Percentiles rank a stretch among this genome's conserved stretches.
Conservation (phyloP, 2,329 filamentous ascomycete species). For the Xylariaceae sp. region DNA sequence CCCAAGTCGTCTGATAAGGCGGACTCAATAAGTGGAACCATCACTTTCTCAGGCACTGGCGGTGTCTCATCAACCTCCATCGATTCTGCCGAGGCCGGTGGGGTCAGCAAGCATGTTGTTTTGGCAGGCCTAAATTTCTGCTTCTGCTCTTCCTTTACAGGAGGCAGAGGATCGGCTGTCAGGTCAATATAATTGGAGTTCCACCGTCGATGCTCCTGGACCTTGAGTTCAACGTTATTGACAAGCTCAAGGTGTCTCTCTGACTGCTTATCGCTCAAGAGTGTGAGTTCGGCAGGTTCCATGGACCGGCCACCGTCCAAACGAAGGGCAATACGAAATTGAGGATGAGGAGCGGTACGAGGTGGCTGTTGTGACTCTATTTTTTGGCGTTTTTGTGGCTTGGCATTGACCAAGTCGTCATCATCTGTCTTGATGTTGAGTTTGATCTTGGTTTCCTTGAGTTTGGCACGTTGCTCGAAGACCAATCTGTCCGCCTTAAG, state of each 20-base stretch:
- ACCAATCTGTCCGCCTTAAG: constrained; percentile 70
- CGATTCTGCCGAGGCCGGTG: constrained; percentile 53
- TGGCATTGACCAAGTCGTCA: constrained; percentile 88
- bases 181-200: constrained; percentile 86
- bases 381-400: constrained; percentile 62
- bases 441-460: constrained; percentile 85
- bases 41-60: constrained; percentile 31
- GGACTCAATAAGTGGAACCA: constrained; percentile 40
- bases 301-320: constrained; percentile 65
- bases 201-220: constrained; percentile 85
- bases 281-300: constrained; percentile 69
- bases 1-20: constrained; percentile 39
- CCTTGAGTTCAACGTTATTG: constrained; percentile 78
- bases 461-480: constrained; percentile 74
- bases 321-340: constrained; percentile 66
- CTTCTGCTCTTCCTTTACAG: constrained; percentile 63
- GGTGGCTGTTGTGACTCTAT: constrained; percentile 60
- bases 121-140: constrained; percentile 67
- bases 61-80: constrained; percentile 52
- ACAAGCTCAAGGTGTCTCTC: constrained; percentile 80
- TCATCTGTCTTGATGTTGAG: constrained; percentile 89
- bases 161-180: constrained; percentile 79
- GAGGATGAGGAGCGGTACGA: constrained; percentile 55
- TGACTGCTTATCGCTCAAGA: constrained; percentile 69
- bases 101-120: constrained; percentile 65